Percentiles rank a stretch among this genome's conserved stretches.
phyloP scores from a whole-genome alignment of 2,329 filamentous ascomycete species.

The Leptodontidium sp. region DNA sequence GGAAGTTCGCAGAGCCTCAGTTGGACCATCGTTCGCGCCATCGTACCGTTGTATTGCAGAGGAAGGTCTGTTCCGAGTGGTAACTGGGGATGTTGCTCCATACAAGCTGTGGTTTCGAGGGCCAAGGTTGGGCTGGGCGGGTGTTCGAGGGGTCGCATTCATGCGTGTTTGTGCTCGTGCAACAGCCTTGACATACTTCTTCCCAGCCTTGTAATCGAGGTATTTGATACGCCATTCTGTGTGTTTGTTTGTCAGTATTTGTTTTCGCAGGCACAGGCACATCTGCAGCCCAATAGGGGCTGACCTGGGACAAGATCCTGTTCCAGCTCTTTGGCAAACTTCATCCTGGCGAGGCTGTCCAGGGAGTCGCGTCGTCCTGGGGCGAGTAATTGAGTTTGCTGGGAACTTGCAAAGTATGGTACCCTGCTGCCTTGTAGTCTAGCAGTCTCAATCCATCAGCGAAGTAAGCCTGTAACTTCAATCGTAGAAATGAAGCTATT shows the following conservation, averaged over 20 bases:
- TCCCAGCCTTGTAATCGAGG: constrained; percentile 93
- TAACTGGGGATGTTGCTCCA: constrained; percentile 37
- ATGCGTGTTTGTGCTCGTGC: constrained; percentile 73
- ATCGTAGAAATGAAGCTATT: constrained; percentile 7
- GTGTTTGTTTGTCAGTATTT: constrained; percentile 22
- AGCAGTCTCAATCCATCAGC: not conserved
- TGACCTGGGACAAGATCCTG: constrained; percentile 84
- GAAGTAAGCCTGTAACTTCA: too few species aligned
- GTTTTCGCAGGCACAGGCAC: not conserved
- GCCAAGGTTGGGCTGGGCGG: constrained; percentile 24
- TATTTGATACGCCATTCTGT: constrained; percentile 92
- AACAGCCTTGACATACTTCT: constrained; percentile 91
- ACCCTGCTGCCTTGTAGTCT: not conserved
- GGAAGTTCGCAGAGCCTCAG: constrained; percentile 33
- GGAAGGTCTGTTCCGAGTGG: constrained; percentile 23
- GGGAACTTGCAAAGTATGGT: not conserved
- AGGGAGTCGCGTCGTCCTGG: not conserved
- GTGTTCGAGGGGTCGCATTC: constrained; percentile 57
- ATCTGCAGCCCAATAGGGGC: constrained; percentile 30
- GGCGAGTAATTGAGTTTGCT: not conserved
- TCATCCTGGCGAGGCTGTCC: constrained; percentile 54
- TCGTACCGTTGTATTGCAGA: constrained; percentile 21
- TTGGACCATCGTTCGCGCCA: constrained; percentile 23
- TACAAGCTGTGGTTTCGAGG: constrained; percentile 36
- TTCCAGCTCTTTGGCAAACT: constrained; percentile 81